Evolutionary conservation across 208 protist species (phyloP).

Genomic region (Crithidia mellificae): DNA sequence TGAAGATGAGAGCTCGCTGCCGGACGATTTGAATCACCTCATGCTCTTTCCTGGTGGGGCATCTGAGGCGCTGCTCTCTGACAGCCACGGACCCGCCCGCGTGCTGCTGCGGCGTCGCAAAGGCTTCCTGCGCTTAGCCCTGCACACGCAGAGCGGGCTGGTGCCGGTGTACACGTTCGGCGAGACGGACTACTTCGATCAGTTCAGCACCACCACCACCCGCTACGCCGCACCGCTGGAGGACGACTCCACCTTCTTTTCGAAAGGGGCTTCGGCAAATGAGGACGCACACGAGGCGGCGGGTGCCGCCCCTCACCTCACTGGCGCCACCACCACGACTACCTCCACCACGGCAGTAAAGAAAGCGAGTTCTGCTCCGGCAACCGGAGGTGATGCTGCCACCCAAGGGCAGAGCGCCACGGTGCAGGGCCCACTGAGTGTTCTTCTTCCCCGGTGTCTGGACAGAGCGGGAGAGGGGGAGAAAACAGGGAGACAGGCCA

Average conservation of each 20-base stretch:
- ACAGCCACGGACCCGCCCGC: slow-evolving; percentile 30
- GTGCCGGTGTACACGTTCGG: slow-evolving; percentile 61
- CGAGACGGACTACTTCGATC: slow-evolving; percentile 59
- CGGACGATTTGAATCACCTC: slow-evolving; percentile 38
- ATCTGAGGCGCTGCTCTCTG: slow-evolving; percentile 50
- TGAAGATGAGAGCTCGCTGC: slow-evolving; percentile 13
- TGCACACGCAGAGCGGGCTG: slow-evolving; percentile 42
- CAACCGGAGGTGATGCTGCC: too few species aligned
- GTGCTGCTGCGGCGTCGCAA: slow-evolving; percentile 50
- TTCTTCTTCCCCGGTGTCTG: too few species aligned
- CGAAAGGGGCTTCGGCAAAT: neutral
- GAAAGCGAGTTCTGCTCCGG: too few species aligned
- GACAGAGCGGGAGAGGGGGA: too few species aligned
- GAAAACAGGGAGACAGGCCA: too few species aligned
- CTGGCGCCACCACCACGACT: neutral
- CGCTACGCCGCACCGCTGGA: slow-evolving; percentile 28
- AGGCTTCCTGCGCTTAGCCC: slow-evolving; percentile 54
- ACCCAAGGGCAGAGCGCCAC: too few species aligned
- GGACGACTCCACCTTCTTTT: slow-evolving; percentile 27
- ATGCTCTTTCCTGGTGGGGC: slow-evolving; percentile 57
- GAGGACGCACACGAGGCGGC: neutral
- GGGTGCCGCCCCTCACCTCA: too few species aligned
- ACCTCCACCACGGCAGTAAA: too few species aligned
- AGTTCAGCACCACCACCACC: slow-evolving; percentile 28
- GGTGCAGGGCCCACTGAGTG: too few species aligned